Evolutionary conservation across 345 rosid genomes (phyloP), one percentile per base, ranked within the genome.

Genomic region (Iberis pinnata): DNA sequence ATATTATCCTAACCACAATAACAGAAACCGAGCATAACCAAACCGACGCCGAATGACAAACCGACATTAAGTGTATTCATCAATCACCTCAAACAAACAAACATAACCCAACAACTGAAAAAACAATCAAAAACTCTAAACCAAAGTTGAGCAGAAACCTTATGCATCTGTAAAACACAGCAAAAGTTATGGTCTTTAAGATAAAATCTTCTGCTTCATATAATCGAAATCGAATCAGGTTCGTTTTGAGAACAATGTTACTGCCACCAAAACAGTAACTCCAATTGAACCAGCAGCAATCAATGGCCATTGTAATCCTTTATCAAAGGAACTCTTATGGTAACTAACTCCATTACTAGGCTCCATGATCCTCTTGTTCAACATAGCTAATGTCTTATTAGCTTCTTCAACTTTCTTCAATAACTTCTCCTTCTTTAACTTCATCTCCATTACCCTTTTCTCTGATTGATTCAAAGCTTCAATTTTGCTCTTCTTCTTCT

Each of bases 221-320:
- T 12, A 2, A 7, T 36, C n/a, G n/a, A n/a, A n/a, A n/a, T n/a
- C 14, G 17, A 31, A 43, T 32, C 75, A 45, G 69, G 24, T 18
- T 43, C 11, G 67, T 72, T 68, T 75, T 3, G 65, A 48, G 50
- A 67, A 81, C 20, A 60, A 69, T 64, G 58, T 61, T 19, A 75
- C 77, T 32, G 73, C 78, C 0, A 68, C 76, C 31, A 50, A 69
- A 39, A 49, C 77, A 9, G 69, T 20, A 4, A 70, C 72, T 18
- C 77, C 81, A 2, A 76, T 50, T 4, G 84, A 77, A 0, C 80
- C 80, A 4, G 63, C 73, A 1, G 70, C 77, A 48, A 73, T 57
- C 18, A 75, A 49, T 1, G 83, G 83, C 73, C 70, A 73, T n/a
- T 59, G 75, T 57, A 53, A 36, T 33, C 65, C 60, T 18, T 48